A percentile compares a stretch with the other conserved stretches of the same genome.
These are phyloP conservation scores for Proliferodiscus dingleyae DNA, from an alignment of 2,329 filamentous ascomycete species.

Conservation along the genomic window DNA sequence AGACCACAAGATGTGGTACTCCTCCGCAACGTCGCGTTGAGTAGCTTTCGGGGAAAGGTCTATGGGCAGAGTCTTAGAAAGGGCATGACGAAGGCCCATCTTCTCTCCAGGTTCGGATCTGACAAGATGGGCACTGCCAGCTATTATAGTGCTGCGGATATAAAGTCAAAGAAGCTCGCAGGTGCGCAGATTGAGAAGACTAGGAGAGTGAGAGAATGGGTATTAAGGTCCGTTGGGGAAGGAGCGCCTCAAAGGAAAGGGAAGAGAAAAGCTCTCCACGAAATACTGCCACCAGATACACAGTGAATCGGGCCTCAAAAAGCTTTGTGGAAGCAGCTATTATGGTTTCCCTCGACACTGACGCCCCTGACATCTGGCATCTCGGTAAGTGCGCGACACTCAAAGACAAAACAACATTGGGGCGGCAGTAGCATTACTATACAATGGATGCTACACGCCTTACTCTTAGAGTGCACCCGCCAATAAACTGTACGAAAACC, in stretches of 20 bases:
- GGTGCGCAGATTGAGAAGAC: slow-evolving; percentile 59
- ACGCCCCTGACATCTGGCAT: too few species aligned
- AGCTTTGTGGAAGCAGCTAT: too few species aligned
- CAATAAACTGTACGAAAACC: too few species aligned
- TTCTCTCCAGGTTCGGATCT: slow-evolving; percentile 55
- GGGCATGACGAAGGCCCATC: slow-evolving; percentile 62
- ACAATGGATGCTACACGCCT: too few species aligned
- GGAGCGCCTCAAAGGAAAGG: slow-evolving; percentile 1
- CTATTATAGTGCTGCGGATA: slow-evolving; percentile 49
- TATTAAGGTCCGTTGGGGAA: slow-evolving; percentile 59
- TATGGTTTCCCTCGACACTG: too few species aligned
- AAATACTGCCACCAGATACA: slow-evolving; percentile 14
- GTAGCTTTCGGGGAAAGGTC: slow-evolving; percentile 69
- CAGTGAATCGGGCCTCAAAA: too few species aligned
- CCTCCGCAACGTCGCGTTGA: slow-evolving; percentile 72
- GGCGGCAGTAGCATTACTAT: too few species aligned
- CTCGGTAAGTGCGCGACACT: too few species aligned
- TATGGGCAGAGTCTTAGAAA: slow-evolving; percentile 78
- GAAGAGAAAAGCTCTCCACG: slow-evolving; percentile 3
- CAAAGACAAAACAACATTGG: too few species aligned
- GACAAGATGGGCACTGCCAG: slow-evolving; percentile 50
- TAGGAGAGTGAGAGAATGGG: slow-evolving; percentile 68
- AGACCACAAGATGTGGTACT: slow-evolving; percentile 73
- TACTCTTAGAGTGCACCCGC: too few species aligned
- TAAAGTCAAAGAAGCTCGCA: slow-evolving; percentile 30